Base-by-base conservation (phyloP, 768 basidiomycete species). In the Macrolepiota albuminosa region DNA sequence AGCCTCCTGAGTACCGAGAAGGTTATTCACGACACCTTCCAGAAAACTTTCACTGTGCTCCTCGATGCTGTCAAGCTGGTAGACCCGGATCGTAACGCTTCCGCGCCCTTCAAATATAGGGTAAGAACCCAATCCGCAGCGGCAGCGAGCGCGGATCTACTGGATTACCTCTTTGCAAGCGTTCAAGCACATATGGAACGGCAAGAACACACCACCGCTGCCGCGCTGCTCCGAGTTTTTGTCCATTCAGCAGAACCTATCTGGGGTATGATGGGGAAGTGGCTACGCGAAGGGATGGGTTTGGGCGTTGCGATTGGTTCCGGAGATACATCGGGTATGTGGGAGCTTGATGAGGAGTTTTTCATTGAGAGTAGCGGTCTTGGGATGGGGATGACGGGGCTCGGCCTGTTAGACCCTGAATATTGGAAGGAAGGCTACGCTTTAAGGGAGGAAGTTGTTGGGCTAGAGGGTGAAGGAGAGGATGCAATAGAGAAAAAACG, bases 371-470 rank as follows among this genome's bases (percentile, higher is more conserved):
- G 83, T 61, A 90, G 82, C 66, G 86, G 84, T 21, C 74, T 89
- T 47, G 78, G 78, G 0, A 59, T 78, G 53, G 80, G 80, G 43
- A 77, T 78, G 68, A 72, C 77, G 68, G 78, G 77, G 3, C 67
- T 80, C 47, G 80, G 81, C 1, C 67, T 87, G 24, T 62, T 84
- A 66, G 87, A 89, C 66, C 87, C 86, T 0, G 89, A 92, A 58
- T 91, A 91, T 67, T 94, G 91, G 91, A 74, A 79, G 34, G 85
- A 89, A 45, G 89, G 87, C 0, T 92, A 87, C 70, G 73, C 75
- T 3, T 69, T 91, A 61, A 73, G 85, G 42, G 80, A 80, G 50
- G 73, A 72, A 18, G 69, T 72, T 3, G 64, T 69, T 36, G 70
- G 67, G 42, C 71, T 69, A 1, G 68, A 66, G 33, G 62, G 52